These are phyloP conservation scores for Boletus barrowsii DNA, from an alignment of 768 basidiomycete genomes.

Conservation along the genomic window DNA sequence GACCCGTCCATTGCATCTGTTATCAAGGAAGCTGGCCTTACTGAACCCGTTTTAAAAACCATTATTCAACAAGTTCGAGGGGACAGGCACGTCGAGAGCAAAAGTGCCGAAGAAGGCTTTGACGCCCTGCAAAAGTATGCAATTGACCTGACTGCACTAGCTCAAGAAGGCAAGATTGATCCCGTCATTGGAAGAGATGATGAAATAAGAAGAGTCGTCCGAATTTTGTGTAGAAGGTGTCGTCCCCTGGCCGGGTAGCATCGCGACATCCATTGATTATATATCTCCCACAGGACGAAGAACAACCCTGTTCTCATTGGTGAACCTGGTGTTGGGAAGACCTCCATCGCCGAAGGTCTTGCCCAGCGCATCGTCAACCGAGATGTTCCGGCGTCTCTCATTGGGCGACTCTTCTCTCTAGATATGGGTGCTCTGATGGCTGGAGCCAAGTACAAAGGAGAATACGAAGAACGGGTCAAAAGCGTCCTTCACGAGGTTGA, in stretches of 20 bases:
- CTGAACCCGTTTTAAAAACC: conserved; percentile 67
- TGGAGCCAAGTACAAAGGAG: conserved; percentile 88
- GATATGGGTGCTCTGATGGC: conserved; percentile 98
- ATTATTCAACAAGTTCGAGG: conserved; percentile 80
- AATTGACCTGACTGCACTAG: conserved; percentile 79
- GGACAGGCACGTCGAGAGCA: conserved; percentile 80
- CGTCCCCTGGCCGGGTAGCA: background rate
- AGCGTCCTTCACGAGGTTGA: conserved; percentile 90
- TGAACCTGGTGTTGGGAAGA: conserved; percentile 94
- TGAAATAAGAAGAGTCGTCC: conserved; percentile 81
- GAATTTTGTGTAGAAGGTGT: conserved; percentile 77
- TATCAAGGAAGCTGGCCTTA: conserved; percentile 74
- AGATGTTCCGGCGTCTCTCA: conserved; percentile 76
- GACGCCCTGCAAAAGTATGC: conserved; percentile 91
- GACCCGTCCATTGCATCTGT: conserved; percentile 63
- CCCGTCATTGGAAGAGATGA: conserved; percentile 93
- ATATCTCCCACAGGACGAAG: conserved; percentile 63
- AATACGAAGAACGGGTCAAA: conserved; percentile 97
- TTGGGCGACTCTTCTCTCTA: conserved; percentile 76
- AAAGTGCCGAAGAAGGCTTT: conserved; percentile 86
- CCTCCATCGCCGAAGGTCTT: conserved; percentile 91
- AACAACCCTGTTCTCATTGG: conserved; percentile 98
- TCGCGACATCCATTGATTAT: conserved; percentile 7
- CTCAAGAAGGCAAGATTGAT: conserved; percentile 92
- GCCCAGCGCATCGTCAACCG: conserved; percentile 94